Percentiles rank a stretch among this genome's conserved stretches.
Evolutionary conservation across 352 stramenopile species (phyloP).

Genomic region (Phytophthora brassicae): DNA sequence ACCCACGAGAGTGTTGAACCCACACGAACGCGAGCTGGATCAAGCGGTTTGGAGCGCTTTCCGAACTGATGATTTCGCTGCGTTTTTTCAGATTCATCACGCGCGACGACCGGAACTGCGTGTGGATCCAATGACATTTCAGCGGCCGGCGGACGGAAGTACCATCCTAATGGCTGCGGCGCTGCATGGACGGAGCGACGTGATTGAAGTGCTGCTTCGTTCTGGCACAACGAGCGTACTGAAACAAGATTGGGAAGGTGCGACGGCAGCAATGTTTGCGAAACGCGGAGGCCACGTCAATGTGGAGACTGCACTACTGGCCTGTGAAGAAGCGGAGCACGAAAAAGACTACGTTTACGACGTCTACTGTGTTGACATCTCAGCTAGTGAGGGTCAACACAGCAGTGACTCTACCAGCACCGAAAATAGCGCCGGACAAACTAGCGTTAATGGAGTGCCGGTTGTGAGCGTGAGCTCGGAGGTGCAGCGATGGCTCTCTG

Average conservation of each 20-base stretch:
- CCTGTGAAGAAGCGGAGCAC: conserved; percentile 71
- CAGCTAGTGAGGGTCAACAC: conserved; percentile 38
- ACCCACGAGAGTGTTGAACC: conserved; percentile 76
- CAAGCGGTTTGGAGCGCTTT: conserved; percentile 82
- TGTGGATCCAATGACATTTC: conserved; percentile 52
- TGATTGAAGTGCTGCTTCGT: conserved; percentile 72
- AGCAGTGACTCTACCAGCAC: conserved; percentile 14
- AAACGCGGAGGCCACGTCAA: conserved; percentile 50
- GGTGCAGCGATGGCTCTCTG: conserved; percentile 76
- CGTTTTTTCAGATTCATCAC: conserved; percentile 72
- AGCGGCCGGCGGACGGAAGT: conserved; percentile 72
- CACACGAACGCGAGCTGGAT: conserved; percentile 73
- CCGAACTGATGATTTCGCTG: conserved; percentile 76
- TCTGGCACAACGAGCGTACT: conserved; percentile 51
- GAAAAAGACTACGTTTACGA: conserved; percentile 88
- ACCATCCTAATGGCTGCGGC: conserved; percentile 79
- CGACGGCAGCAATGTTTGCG: conserved; percentile 61
- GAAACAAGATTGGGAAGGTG: conserved; percentile 62
- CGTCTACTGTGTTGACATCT: conserved; percentile 82
- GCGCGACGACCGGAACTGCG: conserved; percentile 41
- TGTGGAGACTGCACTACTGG: conserved; percentile 63
- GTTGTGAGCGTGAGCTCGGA: conserved; percentile 75
- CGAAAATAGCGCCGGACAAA: conserved; percentile 20
- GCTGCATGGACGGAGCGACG: conserved; percentile 71
- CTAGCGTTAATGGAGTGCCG: conserved; percentile 32